Percentiles rank a stretch among this genome's conserved stretches.
Conservation (phyloP, 225 moss, liverwort and hornwort species). For the Takakia lepidozioides region DNA sequence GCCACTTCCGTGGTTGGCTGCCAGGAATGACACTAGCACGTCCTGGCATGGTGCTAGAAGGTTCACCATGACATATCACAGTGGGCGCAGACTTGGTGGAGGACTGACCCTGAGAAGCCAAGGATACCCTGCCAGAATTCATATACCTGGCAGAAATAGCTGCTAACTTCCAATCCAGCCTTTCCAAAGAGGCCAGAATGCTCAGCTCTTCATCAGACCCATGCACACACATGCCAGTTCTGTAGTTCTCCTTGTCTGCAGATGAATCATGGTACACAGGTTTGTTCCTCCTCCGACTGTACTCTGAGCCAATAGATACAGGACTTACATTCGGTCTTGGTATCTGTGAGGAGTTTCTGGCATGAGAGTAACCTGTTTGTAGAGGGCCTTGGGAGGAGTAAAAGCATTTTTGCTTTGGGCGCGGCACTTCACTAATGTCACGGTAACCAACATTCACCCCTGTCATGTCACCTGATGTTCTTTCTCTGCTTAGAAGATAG, state of each 20-base stretch:
- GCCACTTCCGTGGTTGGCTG: constrained; percentile 29
- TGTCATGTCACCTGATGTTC: constrained; percentile 39
- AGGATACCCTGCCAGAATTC: constrained; percentile 43
- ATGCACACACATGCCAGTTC: constrained; percentile 11
- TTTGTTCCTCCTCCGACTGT: no score
- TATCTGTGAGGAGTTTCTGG: constrained; percentile 15
- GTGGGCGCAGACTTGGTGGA: constrained; percentile 76
- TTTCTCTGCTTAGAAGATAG: constrained; percentile 35
- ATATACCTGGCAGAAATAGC: constrained; percentile 44
- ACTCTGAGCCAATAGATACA: no score
- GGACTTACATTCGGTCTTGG: neutral
- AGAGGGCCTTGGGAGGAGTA: constrained; percentile 38
- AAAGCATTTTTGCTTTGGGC: constrained; percentile 38
- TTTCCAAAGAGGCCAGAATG: constrained; percentile 79
- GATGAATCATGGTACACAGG: constrained; percentile 18
- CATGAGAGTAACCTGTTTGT: constrained; percentile 36
- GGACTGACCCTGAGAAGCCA: constrained; percentile 53
- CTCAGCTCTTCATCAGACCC: constrained; percentile 55
- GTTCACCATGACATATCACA: constrained; percentile 15
- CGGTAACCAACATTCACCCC: constrained; percentile 39
- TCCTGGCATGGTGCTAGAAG: constrained; percentile 7
- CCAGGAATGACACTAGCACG: constrained; percentile 14
- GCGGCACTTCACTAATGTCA: constrained; percentile 34
- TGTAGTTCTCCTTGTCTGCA: constrained; percentile 47
- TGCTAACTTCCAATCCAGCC: constrained; percentile 78